Base-by-base conservation (phyloP, 2,329 filamentous ascomycete species). In the Ophiosphaerella herpotricha region DNA sequence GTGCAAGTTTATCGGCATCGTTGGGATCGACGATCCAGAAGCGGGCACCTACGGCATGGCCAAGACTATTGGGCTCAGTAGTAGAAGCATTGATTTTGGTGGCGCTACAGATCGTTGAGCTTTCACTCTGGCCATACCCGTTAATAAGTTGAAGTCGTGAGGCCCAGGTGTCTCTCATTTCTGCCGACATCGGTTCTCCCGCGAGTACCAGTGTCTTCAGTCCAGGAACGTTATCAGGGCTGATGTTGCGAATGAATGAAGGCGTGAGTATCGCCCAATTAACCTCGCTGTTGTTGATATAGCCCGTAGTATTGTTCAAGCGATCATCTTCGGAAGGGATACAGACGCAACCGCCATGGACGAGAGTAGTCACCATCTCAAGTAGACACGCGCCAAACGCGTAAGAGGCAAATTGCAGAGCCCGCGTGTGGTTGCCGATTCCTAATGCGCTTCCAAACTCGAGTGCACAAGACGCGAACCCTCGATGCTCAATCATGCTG, bases 301-400 rank as follows among this genome's bases (percentile, higher is more conserved):
- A 61, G 11, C 70, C 71, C 4, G 74, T 66, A 9, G 80, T 69
- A 51, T 80, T 74, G 32, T 75, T 73, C 21, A 77, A 64, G 5
- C 77, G 73, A 35, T 79, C 75, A 29, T 70, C 55, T 16, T 74
- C 69, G 1, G 66, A 68, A 1, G 71, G 69, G n/a, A 74, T 57
- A 39, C 71, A 74, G 5, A 73, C 55, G 2, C 62, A 64, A 7
- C 64, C 70, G 11, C 71, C 71, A 11, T 57, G 54, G 1, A 59
- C 64, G 16, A 74, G 57, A 7, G 68, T 52, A 2, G 66, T 61
- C 11, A 74, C 45, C n/a, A 64, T 69, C 41, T 74, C 70, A 46
- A 64, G 61, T 1, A 73, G 55, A 4, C 64, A 68, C 4, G 61
- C 67, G 43, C 73, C 71, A 40, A 73, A 74, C 2, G 67, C 61